These are phyloP conservation scores for Naganishia liquefaciens DNA, from an alignment of 1,284 basidiomycete species.

Conservation along the genomic window DNA sequence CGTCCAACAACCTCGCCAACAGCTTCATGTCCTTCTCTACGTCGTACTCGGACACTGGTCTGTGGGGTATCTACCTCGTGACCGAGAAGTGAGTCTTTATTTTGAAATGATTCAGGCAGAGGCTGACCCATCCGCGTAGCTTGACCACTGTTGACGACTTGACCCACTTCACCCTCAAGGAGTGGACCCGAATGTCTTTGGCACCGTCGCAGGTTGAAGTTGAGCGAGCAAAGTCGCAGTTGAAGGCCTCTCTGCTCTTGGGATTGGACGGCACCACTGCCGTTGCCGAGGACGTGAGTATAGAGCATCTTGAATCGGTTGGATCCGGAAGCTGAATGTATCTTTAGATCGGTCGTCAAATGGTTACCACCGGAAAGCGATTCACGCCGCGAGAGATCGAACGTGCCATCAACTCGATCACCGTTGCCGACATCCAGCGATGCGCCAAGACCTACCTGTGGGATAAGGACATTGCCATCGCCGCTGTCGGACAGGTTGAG, in stretches of 20 bases:
- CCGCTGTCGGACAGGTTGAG: conserved; percentile 80
- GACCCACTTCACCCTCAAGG: conserved; percentile 88
- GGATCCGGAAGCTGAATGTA: not conserved
- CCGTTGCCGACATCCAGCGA: conserved; percentile 84
- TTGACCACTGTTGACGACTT: conserved; percentile 89
- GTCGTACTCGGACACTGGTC: conserved; percentile 98
- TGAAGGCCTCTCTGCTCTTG: conserved; percentile 90
- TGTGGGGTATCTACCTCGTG: conserved; percentile 98
- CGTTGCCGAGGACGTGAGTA: conserved; percentile 79
- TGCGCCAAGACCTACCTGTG: conserved; percentile 96
- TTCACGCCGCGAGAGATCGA: conserved; percentile 93
- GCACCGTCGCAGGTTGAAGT: conserved; percentile 83
- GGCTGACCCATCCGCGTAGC: conserved; percentile 38
- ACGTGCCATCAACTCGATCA: conserved; percentile 85
- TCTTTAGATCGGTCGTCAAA: conserved; percentile 78
- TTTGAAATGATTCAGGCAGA: not conserved
- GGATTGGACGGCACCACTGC: conserved; percentile 93
- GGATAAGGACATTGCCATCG: conserved; percentile 76
- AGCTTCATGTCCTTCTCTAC: conserved; percentile 99
- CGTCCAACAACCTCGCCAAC: conserved; percentile 94
- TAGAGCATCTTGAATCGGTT: not conserved
- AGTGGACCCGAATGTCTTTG: conserved; percentile 96
- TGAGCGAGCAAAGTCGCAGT: conserved; percentile 94
- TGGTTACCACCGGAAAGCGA: conserved; percentile 88
- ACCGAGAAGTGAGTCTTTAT: conserved; percentile 70